phyloP scores from a whole-genome alignment of 1,284 basidiomycete species.

The Pseudozyma thailandica region DNA sequence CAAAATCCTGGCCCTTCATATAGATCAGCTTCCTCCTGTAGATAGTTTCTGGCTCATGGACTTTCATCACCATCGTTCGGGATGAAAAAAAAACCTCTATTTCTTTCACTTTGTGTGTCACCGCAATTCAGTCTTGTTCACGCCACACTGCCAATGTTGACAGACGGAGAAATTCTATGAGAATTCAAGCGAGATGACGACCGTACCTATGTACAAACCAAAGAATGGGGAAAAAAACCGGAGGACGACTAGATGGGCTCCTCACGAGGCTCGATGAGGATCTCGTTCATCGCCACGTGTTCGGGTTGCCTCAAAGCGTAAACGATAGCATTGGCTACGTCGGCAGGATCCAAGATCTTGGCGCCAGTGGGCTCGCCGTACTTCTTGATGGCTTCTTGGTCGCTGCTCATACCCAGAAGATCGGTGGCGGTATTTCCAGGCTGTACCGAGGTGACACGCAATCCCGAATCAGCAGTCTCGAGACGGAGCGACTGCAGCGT shows the following conservation, averaged over 20 bases:
- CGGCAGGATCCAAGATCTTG: constrained; percentile 59
- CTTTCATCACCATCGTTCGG: too few relatives aligned
- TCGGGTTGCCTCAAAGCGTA: constrained; percentile 62
- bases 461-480: constrained; percentile 61
- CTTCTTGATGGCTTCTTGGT: constrained; percentile 63
- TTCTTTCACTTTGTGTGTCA: too few relatives aligned
- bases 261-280: constrained; percentile 56
- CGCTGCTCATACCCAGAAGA: constrained; percentile 64
- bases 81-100: too few relatives aligned
- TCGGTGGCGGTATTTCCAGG: constrained; percentile 66
- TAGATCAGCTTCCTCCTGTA: too few relatives aligned
- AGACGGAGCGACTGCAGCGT: constrained; percentile 63
- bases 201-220: constrained; percentile 7
- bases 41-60: too few relatives aligned
- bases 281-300: constrained; percentile 65
- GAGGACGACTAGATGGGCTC: constrained; percentile 49
- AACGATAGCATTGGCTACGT: constrained; percentile 63
- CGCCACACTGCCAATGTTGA: too few relatives aligned
- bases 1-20: too few relatives aligned
- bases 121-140: too few relatives aligned
- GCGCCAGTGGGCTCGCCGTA: constrained; percentile 65
- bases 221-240: background rate
- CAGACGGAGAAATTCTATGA: too few relatives aligned
- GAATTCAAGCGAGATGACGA: background rate
- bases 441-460: constrained; percentile 62